Conservation (phyloP, 306 rosid species). For the Citrullus mucosospermus region DNA sequence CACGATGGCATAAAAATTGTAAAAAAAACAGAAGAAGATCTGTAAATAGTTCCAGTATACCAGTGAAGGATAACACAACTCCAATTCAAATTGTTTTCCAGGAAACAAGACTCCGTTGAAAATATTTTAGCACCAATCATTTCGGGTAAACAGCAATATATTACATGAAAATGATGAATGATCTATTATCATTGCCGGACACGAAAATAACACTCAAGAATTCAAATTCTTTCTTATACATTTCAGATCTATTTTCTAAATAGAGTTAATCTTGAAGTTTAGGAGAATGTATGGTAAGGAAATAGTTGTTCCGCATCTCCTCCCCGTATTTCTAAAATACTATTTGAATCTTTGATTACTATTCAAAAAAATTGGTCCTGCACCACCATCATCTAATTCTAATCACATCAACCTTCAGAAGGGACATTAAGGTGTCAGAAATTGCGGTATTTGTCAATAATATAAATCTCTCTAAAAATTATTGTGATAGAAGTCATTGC, state of each 20-base stretch:
- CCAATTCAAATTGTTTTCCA: neutral
- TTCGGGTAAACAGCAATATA: neutral
- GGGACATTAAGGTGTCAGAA: neutral
- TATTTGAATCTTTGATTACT: neutral
- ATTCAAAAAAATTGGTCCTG: neutral
- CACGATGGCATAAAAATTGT: neutral
- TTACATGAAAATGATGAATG: neutral
- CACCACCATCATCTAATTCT: neutral
- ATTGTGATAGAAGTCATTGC: neutral
- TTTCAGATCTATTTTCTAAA: neutral
- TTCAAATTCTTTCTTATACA: neutral
- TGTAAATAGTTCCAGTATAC: too few species aligned
- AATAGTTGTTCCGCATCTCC: neutral
- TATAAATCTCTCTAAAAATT: neutral
- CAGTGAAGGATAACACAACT: neutral
- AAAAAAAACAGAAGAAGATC: too few species aligned
- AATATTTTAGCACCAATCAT: neutral
- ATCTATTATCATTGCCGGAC: neutral
- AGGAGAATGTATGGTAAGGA: neutral
- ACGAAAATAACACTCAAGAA: neutral
- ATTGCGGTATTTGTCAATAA: neutral
- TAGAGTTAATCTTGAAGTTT: neutral
- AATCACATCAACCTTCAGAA: neutral
- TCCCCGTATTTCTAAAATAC: neutral
- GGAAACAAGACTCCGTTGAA: neutral